These are phyloP conservation scores for Obelidium mucronatum DNA, from an alignment of 192 early-diverging fungal genomes.

Conservation along the genomic window DNA sequence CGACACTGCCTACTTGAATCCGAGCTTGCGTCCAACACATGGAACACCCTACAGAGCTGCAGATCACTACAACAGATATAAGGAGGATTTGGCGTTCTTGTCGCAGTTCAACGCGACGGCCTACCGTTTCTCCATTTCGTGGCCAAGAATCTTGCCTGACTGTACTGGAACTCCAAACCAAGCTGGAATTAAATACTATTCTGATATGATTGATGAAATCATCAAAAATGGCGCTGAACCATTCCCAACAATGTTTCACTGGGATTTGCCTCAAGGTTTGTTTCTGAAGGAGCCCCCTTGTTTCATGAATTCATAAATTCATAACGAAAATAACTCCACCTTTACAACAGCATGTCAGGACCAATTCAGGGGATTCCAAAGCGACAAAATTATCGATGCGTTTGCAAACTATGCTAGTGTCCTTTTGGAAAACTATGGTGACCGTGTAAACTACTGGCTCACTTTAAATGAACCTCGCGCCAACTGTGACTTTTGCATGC, in stretches of 20 bases:
- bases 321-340: no score
- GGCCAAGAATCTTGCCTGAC: slow-evolving; percentile 46
- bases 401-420: slow-evolving; percentile 46
- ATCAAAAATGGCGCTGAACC: slow-evolving; percentile 35
- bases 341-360: slow-evolving; percentile 46
- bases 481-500: slow-evolving; percentile 41
- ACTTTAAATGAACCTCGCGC: slow-evolving; percentile 49
- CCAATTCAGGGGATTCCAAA: slow-evolving; percentile 26
- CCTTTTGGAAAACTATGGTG: slow-evolving; percentile 37
- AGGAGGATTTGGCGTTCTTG: slow-evolving; percentile 37
- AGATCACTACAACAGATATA: slow-evolving; percentile 38
- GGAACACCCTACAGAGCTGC: slow-evolving; percentile 19
- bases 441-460: slow-evolving; percentile 40
- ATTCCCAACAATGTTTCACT: slow-evolving; percentile 44
- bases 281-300: no score
- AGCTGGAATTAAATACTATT: slow-evolving; percentile 40
- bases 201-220: slow-evolving; percentile 39
- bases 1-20: no score
- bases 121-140: slow-evolving; percentile 48
- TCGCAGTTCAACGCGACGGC: slow-evolving; percentile 31
- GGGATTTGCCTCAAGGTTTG: slow-evolving; percentile 44
- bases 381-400: slow-evolving; percentile 39
- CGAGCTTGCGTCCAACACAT: no score
- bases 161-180: slow-evolving; percentile 41
- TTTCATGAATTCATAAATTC: no score